Conservation (phyloP, 2,329 filamentous ascomycete genomes). For the Cladophialophora yegresii region DNA sequence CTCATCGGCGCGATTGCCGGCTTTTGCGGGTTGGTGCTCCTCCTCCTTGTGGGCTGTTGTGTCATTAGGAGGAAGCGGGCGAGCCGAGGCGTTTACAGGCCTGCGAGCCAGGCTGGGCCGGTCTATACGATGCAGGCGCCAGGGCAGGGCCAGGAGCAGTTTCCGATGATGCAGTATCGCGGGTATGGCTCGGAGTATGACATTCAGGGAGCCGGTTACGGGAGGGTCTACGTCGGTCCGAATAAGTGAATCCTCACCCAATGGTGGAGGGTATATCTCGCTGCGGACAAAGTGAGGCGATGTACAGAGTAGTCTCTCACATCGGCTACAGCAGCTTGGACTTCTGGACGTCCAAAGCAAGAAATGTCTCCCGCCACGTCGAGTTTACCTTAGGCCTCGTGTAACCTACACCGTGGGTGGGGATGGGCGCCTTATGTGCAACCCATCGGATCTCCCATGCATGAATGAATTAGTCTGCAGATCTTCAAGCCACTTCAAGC, state of each 20-base stretch:
- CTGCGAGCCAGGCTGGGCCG: neutral
- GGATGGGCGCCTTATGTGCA: too few relatives aligned
- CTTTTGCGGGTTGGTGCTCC: slow-evolving; percentile 5
- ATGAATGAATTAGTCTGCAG: too few relatives aligned
- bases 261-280: neutral
- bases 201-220: slow-evolving; percentile 1
- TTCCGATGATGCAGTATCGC: neutral
- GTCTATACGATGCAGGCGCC: neutral
- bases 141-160: neutral
- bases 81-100: neutral
- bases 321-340: too few relatives aligned
- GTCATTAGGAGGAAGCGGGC: neutral
- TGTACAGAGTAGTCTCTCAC: too few relatives aligned
- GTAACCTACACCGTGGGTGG: too few relatives aligned
- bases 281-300: too few relatives aligned
- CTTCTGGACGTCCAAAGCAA: too few relatives aligned
- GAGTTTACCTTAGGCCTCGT: too few relatives aligned
- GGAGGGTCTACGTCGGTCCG: slow-evolving; percentile 3
- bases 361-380: too few relatives aligned
- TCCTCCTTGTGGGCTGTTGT: slow-evolving; percentile 7
- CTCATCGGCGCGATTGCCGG: slow-evolving; percentile 16
- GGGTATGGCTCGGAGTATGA: neutral
- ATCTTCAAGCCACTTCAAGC: too few relatives aligned
- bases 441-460: too few relatives aligned
- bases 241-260: slow-evolving; percentile 3